phyloP scores from a whole-genome alignment of 805 yeast genomes.

The Teunomyces kruisii region DNA sequence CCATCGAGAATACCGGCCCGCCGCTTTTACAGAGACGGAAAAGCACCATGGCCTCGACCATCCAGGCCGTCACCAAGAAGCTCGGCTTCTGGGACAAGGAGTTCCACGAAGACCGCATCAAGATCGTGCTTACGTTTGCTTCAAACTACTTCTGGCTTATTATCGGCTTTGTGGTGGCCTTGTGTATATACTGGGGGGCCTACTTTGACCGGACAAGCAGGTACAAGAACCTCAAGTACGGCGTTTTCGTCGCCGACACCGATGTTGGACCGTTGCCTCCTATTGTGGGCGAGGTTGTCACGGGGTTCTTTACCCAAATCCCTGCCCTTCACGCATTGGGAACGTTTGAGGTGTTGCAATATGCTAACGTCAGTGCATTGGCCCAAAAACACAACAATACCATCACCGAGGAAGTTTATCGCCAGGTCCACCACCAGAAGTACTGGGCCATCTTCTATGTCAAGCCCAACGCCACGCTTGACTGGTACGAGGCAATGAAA shows the following conservation, averaged over 20 bases:
- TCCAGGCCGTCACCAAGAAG: constrained; percentile 19
- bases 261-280: constrained; percentile 21
- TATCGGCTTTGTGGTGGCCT: constrained; percentile 22
- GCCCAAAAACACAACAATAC: constrained; percentile 23
- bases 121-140: constrained; percentile 19
- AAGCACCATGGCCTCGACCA: constrained; percentile 20
- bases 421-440: constrained; percentile 31
- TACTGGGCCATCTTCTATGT: constrained; percentile 31
- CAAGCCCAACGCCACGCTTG: constrained; percentile 27
- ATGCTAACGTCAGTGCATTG: constrained; percentile 12
- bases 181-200: constrained; percentile 35
- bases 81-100: constrained; percentile 31
- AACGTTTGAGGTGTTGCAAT: constrained; percentile 22
- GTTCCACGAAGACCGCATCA: constrained; percentile 22
- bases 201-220: constrained; percentile 22
- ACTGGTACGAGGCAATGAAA: constrained; percentile 20
- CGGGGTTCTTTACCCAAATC: constrained; percentile 18
- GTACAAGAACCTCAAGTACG: constrained; percentile 22
- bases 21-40: too few relatives aligned
- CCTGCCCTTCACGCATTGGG: constrained; percentile 23
- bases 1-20: too few relatives aligned
- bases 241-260: constrained; percentile 27
- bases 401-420: constrained; percentile 24
- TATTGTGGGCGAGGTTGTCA: constrained; percentile 22
- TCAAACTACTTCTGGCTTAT: constrained; percentile 23